These are phyloP conservation scores for Hypoxylon lienhwacheense DNA, from an alignment of 495 filamentous ascomycete species.

Conservation along the genomic window DNA sequence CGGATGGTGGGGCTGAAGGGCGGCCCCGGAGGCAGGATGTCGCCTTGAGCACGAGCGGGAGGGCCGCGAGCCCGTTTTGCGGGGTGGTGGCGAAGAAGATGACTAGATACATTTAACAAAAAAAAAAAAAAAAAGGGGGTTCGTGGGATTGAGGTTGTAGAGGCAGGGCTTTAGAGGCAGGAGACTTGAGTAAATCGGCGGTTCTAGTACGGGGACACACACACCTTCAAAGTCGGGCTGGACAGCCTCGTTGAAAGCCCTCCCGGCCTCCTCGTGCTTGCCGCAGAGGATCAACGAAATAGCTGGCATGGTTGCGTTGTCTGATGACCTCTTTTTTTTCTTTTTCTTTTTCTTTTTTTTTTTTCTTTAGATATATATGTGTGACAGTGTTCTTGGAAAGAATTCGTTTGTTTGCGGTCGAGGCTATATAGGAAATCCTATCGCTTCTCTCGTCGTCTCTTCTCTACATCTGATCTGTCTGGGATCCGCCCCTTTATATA, in stretches of 20 bases:
- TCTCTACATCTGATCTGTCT: too few species aligned
- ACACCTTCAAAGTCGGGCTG: slow-evolving; percentile 27
- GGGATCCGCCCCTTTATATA: slow-evolving; percentile 14
- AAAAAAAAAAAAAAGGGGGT: too few species aligned
- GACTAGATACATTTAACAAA: too few species aligned
- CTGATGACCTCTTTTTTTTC: too few species aligned
- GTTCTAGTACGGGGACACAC: too few species aligned
- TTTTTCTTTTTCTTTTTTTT: too few species aligned
- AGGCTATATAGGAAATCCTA: too few species aligned
- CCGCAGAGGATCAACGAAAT: slow-evolving; percentile 24
- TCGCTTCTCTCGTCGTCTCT: too few species aligned
- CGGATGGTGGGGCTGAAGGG: not conserved
- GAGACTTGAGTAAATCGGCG: not conserved
- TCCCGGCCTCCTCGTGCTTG: slow-evolving; percentile 15
- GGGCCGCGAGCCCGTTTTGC: slow-evolving; percentile 7
- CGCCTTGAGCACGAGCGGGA: slow-evolving; percentile 18
- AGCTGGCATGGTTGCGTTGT: slow-evolving; percentile 14
- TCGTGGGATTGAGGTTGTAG: not conserved
- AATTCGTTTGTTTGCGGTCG: too few species aligned
- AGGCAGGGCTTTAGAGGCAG: not conserved
- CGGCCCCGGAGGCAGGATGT: slow-evolving; percentile 4
- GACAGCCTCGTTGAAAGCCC: slow-evolving; percentile 22
- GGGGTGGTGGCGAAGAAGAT: slow-evolving; percentile 18
- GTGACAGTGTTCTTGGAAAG: too few species aligned
- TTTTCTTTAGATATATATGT: too few species aligned